Percentiles rank a stretch among this genome's conserved stretches.
These are phyloP conservation scores for Ustilago nuda DNA, from an alignment of 1,284 basidiomycete genomes.

Conservation along the genomic window DNA sequence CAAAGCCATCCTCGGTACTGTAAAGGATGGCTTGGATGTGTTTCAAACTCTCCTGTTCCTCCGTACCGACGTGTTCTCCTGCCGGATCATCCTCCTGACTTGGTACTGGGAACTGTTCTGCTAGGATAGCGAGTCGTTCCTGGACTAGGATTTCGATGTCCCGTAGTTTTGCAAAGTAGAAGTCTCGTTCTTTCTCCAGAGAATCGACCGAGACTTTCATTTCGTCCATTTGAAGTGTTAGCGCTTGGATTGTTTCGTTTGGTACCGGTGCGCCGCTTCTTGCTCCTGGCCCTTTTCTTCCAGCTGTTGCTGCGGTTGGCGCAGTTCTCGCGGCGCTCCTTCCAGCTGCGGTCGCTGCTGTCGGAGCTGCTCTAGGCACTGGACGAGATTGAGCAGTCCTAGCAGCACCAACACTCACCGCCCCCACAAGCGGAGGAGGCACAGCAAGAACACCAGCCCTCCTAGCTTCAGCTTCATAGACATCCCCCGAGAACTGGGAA, in stretches of 20 bases:
- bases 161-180: slow-evolving; percentile 89
- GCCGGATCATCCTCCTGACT: slow-evolving; percentile 22
- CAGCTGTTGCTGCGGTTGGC: slow-evolving; percentile 11
- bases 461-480: slow-evolving; percentile 87
- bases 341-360: not conserved
- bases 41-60: slow-evolving; percentile 78
- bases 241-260: slow-evolving; percentile 73
- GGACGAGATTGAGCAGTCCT: slow-evolving; percentile 8
- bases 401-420: slow-evolving; percentile 49
- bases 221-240: slow-evolving; percentile 85
- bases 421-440: slow-evolving; percentile 60
- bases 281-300: slow-evolving; percentile 72
- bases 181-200: slow-evolving; percentile 88
- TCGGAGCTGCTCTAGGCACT: slow-evolving; percentile 1
- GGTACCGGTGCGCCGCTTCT: slow-evolving; percentile 47
- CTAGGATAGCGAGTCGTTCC: slow-evolving; percentile 66
- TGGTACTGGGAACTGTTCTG: slow-evolving; percentile 30
- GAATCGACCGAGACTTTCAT: slow-evolving; percentile 85
- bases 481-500: slow-evolving; percentile 84
- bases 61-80: slow-evolving; percentile 16
- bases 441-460: slow-evolving; percentile 75
- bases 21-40: slow-evolving; percentile 95
- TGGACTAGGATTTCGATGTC: slow-evolving; percentile 92
- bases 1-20: slow-evolving; percentile 78
- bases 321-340: not conserved